Evolutionary conservation across 345 rosid genomes (phyloP).

Genomic region (Camelina laxa): DNA sequence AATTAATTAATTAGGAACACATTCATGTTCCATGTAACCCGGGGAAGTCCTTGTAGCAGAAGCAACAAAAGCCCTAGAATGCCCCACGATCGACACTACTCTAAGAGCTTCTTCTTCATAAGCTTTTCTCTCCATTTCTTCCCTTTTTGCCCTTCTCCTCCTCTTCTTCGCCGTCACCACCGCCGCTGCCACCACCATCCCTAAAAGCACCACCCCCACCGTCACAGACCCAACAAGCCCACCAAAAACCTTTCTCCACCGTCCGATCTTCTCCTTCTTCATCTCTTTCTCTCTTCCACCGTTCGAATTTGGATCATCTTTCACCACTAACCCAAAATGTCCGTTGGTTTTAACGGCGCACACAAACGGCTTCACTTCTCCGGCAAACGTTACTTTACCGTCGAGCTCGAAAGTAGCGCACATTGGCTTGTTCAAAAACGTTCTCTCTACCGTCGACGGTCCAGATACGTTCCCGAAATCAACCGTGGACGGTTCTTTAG

Average conservation of each 20-base stretch:
- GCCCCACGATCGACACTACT: constrained; percentile 93
- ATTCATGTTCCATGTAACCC: constrained; percentile 63
- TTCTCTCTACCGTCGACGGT: constrained; percentile 24
- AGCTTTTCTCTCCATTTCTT: constrained; percentile 84
- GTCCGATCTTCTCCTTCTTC: constrained; percentile 51
- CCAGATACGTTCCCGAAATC: constrained; percentile 54
- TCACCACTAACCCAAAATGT: constrained; percentile 78
- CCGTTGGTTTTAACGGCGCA: constrained; percentile 70
- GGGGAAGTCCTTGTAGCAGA: constrained; percentile 71
- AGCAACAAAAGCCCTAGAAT: constrained; percentile 77
- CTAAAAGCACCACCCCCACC: constrained; percentile 69
- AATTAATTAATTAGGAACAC: constrained; percentile 42
- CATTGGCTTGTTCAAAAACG: constrained; percentile 51
- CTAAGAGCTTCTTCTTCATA: constrained; percentile 93
- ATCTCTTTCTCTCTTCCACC: constrained; percentile 52
- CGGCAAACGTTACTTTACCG: constrained; percentile 59
- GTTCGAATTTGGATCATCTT: constrained; percentile 49
- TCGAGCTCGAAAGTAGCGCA: constrained; percentile 76
- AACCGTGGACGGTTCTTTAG: constrained; percentile 61
- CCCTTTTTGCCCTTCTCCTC: constrained; percentile 77
- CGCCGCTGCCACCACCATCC: constrained; percentile 68
- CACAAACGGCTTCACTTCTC: constrained; percentile 55
- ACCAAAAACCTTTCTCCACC: constrained; percentile 83
- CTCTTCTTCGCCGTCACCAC: constrained; percentile 77
- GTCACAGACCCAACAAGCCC: constrained; percentile 69